Evolutionary conservation across 345 rosid genomes (phyloP).

Genomic region (Conringia planisiliqua): DNA sequence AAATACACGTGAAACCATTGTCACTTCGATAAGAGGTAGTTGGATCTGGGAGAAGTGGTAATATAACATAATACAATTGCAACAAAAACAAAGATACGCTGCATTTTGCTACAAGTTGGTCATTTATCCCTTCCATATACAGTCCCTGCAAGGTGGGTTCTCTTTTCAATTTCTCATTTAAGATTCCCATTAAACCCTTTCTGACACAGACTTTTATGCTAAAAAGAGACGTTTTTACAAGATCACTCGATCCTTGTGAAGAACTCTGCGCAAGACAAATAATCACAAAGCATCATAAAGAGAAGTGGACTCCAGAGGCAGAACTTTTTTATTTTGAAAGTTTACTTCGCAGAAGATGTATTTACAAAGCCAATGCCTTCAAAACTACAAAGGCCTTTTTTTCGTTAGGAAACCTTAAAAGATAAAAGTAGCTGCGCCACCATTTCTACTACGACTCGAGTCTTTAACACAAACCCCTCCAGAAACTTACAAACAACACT

Average conservation of each 20-base stretch:
- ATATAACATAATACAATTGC: not conserved
- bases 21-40: not conserved
- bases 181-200: not conserved
- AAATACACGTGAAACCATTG: not conserved
- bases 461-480: slow-evolving; percentile 18
- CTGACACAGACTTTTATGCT: no score
- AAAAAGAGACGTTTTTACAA: not conserved
- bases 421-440: slow-evolving; percentile 18
- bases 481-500: slow-evolving; percentile 29
- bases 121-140: no score
- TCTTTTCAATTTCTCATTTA: slow-evolving; percentile 9
- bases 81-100: no score
- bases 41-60: not conserved
- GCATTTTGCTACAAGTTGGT: no score
- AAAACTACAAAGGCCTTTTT: slow-evolving; percentile 35
- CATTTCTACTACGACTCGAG: slow-evolving; percentile 24
- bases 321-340: slow-evolving; percentile 8
- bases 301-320: not conserved
- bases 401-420: slow-evolving; percentile 1
- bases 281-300: not conserved
- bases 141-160: not conserved
- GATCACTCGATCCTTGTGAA: not conserved
- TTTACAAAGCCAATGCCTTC: slow-evolving; percentile 40
- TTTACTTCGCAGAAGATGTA: slow-evolving; percentile 20
- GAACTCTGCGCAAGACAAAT: not conserved